Evolutionary conservation across 495 filamentous ascomycete genomes (phyloP), one percentile per base, ranked within the genome.

Genomic region (Aspergillus funiculosus): DNA sequence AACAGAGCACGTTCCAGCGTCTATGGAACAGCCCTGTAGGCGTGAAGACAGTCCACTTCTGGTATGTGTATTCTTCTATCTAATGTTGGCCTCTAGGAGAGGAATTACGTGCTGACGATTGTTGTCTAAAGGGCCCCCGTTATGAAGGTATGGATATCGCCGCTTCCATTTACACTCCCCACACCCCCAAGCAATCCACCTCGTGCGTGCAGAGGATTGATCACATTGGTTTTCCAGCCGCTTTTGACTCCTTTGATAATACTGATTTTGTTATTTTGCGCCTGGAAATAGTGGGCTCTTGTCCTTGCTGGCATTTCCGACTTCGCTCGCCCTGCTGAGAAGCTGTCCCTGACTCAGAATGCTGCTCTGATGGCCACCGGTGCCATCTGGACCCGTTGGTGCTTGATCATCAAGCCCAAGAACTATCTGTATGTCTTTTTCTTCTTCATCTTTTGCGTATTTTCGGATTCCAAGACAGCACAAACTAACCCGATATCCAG

Each of bases 311-410:
- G 92, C 62, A 77, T 94, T 67, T 79, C 86, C 52, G 92, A 98
- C 72, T 87, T 98, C 66, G 75, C 79, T 46, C 89, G 92, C 47
- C 92, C 92, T n/a, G 86, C 87, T 34, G 86, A 90, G 61, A 84
- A 83, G 61, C 87, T 98, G 49, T 95, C 90, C 24, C 72, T 95
- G 13, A 88, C 85, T 11, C 90, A 95, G 69, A 98, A 97, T 70
- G 66, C 67, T 34, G 92, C 92, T 19, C 78, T 98, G 29, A 88
- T 81, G 50, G 76, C 78, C 41, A 98, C 92, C n/a, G 92, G 92
- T 41, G 64, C 79, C 30, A 98, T 98, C 74, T 98, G 92, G 92
- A 98, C 92, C 20, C 80, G 92, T 25, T 98, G 92, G 92, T 98
- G 92, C 74, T 75, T 95, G 64, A 84, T 98, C 61, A 98, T 98